Conservation (phyloP, 345 rosid genomes). For the Aurinia saxatilis region DNA sequence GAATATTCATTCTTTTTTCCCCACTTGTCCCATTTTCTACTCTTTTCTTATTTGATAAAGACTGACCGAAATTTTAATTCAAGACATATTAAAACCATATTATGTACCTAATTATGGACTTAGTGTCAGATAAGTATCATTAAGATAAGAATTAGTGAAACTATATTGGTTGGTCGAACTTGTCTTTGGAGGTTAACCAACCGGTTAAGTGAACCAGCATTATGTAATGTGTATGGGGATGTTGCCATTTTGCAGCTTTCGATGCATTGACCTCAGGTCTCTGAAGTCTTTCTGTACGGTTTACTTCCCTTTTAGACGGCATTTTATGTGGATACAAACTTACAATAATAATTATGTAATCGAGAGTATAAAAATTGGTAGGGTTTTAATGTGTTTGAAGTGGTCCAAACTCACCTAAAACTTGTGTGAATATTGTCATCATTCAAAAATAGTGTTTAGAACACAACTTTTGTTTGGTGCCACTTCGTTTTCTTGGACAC, state of each 20-base stretch:
- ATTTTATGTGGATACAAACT: background rate
- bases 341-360: background rate
- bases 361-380: background rate
- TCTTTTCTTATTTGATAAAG: no score
- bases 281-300: slow-evolving; percentile 4
- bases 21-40: no score
- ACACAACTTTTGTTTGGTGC: background rate
- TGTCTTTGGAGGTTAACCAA: no score
- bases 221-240: background rate
- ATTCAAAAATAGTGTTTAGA: background rate
- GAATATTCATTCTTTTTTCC: slow-evolving; percentile 4
- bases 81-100: background rate
- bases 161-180: background rate
- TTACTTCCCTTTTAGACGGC: background rate
- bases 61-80: background rate
- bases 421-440: background rate
- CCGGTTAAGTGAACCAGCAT: no score
- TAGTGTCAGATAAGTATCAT: background rate
- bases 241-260: background rate
- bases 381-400: background rate
- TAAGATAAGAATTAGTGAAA: background rate
- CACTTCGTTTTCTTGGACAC: background rate
- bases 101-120: background rate
- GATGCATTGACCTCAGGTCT: background rate
- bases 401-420: background rate